phyloP scores from a whole-genome alignment of 2,329 filamentous ascomycete species.

The Penicillium sp. region DNA sequence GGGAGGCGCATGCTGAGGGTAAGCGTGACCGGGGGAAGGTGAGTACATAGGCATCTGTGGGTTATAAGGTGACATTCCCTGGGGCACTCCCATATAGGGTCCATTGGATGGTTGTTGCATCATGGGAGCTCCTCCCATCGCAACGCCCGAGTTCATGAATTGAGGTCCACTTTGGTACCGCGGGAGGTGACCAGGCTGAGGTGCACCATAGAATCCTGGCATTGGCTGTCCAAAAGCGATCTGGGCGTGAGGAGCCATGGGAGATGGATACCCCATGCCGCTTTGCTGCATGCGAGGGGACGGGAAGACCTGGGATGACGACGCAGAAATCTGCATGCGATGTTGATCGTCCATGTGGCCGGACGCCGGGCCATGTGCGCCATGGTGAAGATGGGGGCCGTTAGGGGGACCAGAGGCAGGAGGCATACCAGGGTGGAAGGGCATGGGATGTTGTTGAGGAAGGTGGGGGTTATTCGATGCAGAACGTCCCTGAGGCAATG shows the following conservation, averaged over 20 bases:
- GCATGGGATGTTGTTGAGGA: constrained; percentile 81
- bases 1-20: constrained; percentile 57
- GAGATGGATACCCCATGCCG: constrained; percentile 70
- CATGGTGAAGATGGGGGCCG: constrained; percentile 75
- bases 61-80: constrained; percentile 67
- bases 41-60: constrained; percentile 85
- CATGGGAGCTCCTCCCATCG: constrained; percentile 82
- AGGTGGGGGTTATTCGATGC: constrained; percentile 66
- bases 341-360: constrained; percentile 80
- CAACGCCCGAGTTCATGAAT: constrained; percentile 71
- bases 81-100: constrained; percentile 73
- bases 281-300: constrained; percentile 76
- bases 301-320: constrained; percentile 80
- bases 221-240: constrained; percentile 74
- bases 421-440: constrained; percentile 72
- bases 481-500: constrained; percentile 71
- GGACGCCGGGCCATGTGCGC: constrained; percentile 69
- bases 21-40: constrained; percentile 72
- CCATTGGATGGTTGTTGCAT: constrained; percentile 72
- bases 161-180: constrained; percentile 73
- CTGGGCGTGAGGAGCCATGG: constrained; percentile 71
- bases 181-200: constrained; percentile 72
- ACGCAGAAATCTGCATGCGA: constrained; percentile 83
- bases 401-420: constrained; percentile 75
- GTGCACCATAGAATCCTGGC: constrained; percentile 70